Conservation (phyloP, 176 grass and related monocot genomes). For the Oryza meridionalis region DNA sequence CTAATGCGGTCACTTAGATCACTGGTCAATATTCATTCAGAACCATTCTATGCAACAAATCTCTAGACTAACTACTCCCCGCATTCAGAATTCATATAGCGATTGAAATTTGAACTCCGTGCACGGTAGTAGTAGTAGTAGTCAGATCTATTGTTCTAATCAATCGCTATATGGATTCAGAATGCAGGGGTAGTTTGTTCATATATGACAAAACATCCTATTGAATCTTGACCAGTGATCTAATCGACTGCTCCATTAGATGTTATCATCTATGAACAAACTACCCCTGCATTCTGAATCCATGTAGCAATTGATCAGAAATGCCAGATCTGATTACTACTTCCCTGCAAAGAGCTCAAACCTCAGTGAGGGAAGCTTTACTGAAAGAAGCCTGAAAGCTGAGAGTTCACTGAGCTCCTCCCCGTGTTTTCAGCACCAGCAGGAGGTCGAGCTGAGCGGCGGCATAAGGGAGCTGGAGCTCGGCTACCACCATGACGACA, state of each 20-base stretch:
- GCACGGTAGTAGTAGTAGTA: no score
- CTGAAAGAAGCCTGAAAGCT: conserved; percentile 18
- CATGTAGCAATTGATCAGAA: neutral
- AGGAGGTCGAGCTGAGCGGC: conserved; percentile 61
- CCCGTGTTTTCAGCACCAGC: conserved; percentile 58
- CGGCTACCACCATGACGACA: conserved; percentile 59
- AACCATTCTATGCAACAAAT: conserved; percentile 10
- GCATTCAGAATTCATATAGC: no score
- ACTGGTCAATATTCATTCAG: neutral
- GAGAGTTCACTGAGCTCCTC: neutral
- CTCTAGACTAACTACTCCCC: neutral
- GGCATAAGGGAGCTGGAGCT: conserved; percentile 78
- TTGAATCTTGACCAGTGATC: no score
- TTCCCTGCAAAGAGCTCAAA: neutral
- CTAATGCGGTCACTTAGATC: neutral
- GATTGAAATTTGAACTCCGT: no score
- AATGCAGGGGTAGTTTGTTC: no score
- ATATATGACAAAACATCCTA: no score
- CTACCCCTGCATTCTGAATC: neutral
- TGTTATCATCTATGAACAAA: neutral
- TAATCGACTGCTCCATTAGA: no score
- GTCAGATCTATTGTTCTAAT: no score
- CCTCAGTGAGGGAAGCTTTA: neutral
- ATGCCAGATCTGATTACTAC: neutral
- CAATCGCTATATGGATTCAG: no score